These are phyloP conservation scores for Adansonia gregorii DNA, from an alignment of 441 rosid species.

Conservation along the genomic window DNA sequence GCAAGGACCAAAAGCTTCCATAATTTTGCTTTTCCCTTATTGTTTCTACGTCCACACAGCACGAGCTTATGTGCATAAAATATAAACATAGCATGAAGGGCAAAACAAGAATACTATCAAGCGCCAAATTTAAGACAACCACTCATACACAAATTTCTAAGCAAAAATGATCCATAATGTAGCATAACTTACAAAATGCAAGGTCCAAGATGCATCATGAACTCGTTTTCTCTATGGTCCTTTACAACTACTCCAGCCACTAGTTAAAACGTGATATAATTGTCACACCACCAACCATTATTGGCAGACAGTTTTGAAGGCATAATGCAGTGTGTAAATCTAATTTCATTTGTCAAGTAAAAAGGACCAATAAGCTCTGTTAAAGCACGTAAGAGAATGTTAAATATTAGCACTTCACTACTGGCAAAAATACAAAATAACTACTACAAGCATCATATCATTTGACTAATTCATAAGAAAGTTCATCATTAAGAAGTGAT, in stretches of 20 bases:
- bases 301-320: not conserved
- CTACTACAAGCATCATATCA: not conserved
- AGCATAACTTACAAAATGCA: constrained; percentile 9
- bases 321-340: not conserved
- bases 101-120: not conserved
- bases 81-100: not conserved
- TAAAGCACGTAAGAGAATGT: not conserved
- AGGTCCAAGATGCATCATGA: not conserved
- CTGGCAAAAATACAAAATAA: not conserved
- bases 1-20: not conserved
- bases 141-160: not conserved
- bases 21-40: not conserved
- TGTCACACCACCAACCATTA: not conserved
- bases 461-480: constrained; percentile 4
- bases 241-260: not conserved
- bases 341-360: constrained; percentile 5
- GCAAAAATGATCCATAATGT: not conserved
- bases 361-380: not conserved
- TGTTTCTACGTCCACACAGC: not conserved
- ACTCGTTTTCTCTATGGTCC: not conserved
- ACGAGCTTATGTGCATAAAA: not conserved
- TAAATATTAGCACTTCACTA: not conserved
- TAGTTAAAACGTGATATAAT: not conserved
- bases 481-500: not conserved
- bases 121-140: not conserved